Conservation (phyloP, 192 early-diverging fungal species). For the Gaertneriomyces semiglobifer region DNA sequence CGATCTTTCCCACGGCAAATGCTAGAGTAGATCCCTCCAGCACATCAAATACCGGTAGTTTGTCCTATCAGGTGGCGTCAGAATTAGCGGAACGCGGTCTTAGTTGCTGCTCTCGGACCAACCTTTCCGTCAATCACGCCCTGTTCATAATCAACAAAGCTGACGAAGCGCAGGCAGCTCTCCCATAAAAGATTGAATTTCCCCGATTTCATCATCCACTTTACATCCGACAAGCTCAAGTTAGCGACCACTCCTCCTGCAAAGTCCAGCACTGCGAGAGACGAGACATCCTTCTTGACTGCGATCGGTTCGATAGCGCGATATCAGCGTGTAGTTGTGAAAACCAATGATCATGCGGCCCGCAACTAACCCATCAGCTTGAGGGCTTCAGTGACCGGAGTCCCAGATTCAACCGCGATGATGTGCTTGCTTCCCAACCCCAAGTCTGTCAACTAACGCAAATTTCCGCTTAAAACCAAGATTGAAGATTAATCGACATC, state of each 20-base stretch:
- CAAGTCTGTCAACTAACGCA: constrained; percentile 48
- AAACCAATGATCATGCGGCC: constrained; percentile 4
- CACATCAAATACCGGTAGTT: constrained; percentile 73
- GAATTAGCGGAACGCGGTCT: no score
- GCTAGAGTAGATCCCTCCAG: constrained; percentile 66
- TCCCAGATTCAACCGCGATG: constrained; percentile 48
- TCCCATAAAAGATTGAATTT: constrained; percentile 44
- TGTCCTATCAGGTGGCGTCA: constrained; percentile 39
- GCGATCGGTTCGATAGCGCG: constrained; percentile 6
- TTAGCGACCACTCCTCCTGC: constrained; percentile 59
- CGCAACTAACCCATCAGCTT: constrained; percentile 55
- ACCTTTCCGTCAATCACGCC: constrained; percentile 67
- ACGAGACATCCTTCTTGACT: constrained; percentile 60
- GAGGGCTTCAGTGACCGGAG: constrained; percentile 64
- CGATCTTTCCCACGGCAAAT: constrained; percentile 69
- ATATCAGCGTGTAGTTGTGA: not conserved
- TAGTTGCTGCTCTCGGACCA: not conserved
- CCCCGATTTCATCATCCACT: constrained; percentile 44
- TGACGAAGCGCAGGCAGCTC: constrained; percentile 63
- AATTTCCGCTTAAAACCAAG: not conserved
- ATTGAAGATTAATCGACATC: not conserved
- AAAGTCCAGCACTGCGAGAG: constrained; percentile 56
- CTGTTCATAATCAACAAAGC: constrained; percentile 55
- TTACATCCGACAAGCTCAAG: constrained; percentile 69
- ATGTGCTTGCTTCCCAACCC: constrained; percentile 55